Conservation (phyloP, 768 basidiomycete genomes). For the Neoboletus magnificus region DNA sequence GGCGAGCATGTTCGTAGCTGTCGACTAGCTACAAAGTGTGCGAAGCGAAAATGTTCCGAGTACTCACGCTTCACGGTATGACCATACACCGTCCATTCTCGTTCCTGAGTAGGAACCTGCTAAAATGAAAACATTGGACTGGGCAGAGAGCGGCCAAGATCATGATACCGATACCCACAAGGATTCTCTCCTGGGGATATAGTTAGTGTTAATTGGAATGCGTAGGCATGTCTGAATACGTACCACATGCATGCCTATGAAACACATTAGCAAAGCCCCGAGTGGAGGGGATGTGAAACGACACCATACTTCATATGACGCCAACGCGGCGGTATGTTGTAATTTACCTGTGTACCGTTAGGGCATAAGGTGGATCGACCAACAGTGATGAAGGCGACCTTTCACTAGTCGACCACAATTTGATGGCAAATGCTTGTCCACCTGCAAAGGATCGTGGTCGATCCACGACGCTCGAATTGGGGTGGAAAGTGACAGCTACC, state of each 20-base stretch:
- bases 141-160: neutral
- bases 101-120: slow-evolving; percentile 37
- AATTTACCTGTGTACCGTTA: slow-evolving; percentile 34
- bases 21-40: neutral
- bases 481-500: slow-evolving; percentile 33
- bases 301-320: slow-evolving; percentile 69
- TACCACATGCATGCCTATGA: slow-evolving; percentile 57
- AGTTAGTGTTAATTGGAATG: neutral
- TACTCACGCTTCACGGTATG: slow-evolving; percentile 56
- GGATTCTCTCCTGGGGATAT: slow-evolving; percentile 54
- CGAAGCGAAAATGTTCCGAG: neutral
- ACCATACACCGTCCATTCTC: slow-evolving; percentile 64
- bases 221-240: slow-evolving; percentile 27
- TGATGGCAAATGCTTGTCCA: slow-evolving; percentile 77
- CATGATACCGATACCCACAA: slow-evolving; percentile 24
- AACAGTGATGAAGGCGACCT: slow-evolving; percentile 66
- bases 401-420: slow-evolving; percentile 66
- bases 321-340: slow-evolving; percentile 46
- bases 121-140: slow-evolving; percentile 2
- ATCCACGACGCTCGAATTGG: neutral
- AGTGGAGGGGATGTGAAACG: neutral
- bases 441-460: slow-evolving; percentile 36
- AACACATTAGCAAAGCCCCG: slow-evolving; percentile 1
- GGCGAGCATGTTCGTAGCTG: slow-evolving; percentile 60
- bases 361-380: slow-evolving; percentile 66